These are phyloP conservation scores for Medicago ruthenica DNA, from an alignment of 306 rosid species.

Conservation along the genomic window DNA sequence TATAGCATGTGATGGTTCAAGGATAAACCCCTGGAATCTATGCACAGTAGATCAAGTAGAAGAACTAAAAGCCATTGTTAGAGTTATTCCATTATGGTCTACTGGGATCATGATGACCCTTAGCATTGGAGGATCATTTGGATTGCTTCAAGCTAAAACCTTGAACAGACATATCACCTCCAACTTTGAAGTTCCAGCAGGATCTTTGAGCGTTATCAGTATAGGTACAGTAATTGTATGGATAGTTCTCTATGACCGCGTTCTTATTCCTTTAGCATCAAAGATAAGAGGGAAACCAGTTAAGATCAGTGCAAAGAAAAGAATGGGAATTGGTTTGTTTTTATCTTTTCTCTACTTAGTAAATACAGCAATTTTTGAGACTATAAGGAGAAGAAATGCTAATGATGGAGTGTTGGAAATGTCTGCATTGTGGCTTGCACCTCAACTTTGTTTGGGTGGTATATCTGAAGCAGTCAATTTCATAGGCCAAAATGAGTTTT, in stretches of 20 bases:
- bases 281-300: conserved; percentile 61
- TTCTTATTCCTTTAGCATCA: conserved; percentile 64
- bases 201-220: conserved; percentile 52
- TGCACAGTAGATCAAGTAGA: conserved; percentile 76
- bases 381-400: conserved; percentile 51
- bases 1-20: conserved; percentile 56
- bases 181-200: conserved; percentile 68
- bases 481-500: conserved; percentile 73
- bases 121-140: conserved; percentile 58
- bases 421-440: conserved; percentile 74
- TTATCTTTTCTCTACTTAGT: conserved; percentile 51
- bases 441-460: conserved; percentile 61
- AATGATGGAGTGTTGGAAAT: conserved; percentile 55
- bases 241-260: conserved; percentile 64
- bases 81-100: conserved; percentile 77
- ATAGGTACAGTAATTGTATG: conserved; percentile 50
- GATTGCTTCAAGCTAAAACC: conserved; percentile 68
- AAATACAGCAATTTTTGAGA: conserved; percentile 55
- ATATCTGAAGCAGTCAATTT: conserved; percentile 75
- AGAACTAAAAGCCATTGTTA: conserved; percentile 67
- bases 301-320: conserved; percentile 49
- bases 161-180: conserved; percentile 62
- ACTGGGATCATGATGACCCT: conserved; percentile 63
- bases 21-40: conserved; percentile 62
- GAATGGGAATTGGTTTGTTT: conserved; percentile 69